Evolutionary conservation across 106 monocot genomes (phyloP).

Genomic region (Xerophyta viscosa): DNA sequence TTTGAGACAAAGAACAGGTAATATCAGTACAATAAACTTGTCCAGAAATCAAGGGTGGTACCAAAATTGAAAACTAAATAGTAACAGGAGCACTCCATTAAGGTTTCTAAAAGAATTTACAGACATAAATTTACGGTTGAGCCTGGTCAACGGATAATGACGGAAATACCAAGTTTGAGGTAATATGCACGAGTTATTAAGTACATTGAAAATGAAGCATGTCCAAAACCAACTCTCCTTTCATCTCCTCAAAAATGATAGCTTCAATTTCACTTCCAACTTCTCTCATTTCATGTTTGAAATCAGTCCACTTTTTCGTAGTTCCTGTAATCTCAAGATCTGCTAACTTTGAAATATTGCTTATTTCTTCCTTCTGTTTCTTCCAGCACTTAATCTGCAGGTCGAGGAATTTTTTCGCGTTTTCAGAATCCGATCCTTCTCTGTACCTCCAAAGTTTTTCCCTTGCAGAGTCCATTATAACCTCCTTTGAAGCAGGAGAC

Average conservation of each 20-base stretch:
- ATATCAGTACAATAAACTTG: no score
- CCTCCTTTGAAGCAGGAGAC: background rate
- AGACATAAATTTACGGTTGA: no score
- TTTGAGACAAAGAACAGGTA: no score
- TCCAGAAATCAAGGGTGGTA: no score
- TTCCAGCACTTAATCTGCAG: constrained; percentile 13
- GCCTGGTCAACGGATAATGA: no score
- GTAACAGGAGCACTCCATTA: no score
- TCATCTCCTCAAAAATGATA: constrained; percentile 41
- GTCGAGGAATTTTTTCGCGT: constrained; percentile 1
- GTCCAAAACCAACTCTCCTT: constrained; percentile 17
- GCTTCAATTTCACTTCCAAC: constrained; percentile 22
- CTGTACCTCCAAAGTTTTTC: background rate
- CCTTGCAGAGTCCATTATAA: background rate
- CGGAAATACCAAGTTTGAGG: no score
- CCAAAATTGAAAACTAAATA: no score
- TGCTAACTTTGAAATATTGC: background rate
- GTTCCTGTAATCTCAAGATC: constrained; percentile 15
- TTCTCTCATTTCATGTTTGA: constrained; percentile 9
- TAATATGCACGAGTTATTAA: no score
- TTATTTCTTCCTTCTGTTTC: constrained; percentile 8
- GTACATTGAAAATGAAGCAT: constrained; percentile 21
- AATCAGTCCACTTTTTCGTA: constrained; percentile 4
- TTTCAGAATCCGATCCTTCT: constrained; percentile 1
- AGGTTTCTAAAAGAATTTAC: no score